Evolutionary conservation across 2,329 filamentous ascomycete genomes (phyloP), one percentile per base, ranked within the genome.

Genomic region (Microsporum ferrugineum): DNA sequence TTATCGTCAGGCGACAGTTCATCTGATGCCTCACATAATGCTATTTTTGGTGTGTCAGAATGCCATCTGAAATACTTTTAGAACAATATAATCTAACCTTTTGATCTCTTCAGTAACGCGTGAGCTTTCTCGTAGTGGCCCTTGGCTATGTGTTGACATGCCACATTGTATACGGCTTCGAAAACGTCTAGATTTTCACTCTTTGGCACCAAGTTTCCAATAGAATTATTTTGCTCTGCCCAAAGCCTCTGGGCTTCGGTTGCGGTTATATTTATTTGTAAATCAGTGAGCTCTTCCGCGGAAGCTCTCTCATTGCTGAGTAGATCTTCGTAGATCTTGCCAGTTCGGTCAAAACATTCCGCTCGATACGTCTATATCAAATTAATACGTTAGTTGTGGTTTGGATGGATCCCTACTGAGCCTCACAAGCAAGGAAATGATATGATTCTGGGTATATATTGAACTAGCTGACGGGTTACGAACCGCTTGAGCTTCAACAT

Each of bases 141-240:
- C 66, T 81, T 78, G 43, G 82, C 83, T 68, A 87, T 83, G 67
- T 81, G 82, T 61, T 79, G 77, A 69, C 84, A 86, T 39, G 83
- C 84, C 6, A 82, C 81, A 71, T 87, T 86, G 71, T 84, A 87
- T 2, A 82, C 79, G 2, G 81, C 86, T 70, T 87, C 84, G 63
- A 86, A 86, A 0, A 81, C 78, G 63, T 86, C 82, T 60, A 86
- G 68, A 67, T 85, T 84, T 66, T 84, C 82, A 65, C 81, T 75
- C 23, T 73, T 77, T 4, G 80, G 78, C 68, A 80, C 79, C 69
- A 79, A 80, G 27, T 34, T 31, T 27, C 31, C 14, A 17, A 23
- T 8, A 29, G 17, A 14, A 12, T 10, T 49, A 70, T 79, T 80
- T 62, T 76, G 74, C 41, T 78, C 78, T 47, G 78, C 75, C 84